Percentiles rank a stretch among this genome's conserved stretches.
phyloP scores from a whole-genome alignment of 2,329 filamentous ascomycete genomes.

The Talaromyces sp. region DNA sequence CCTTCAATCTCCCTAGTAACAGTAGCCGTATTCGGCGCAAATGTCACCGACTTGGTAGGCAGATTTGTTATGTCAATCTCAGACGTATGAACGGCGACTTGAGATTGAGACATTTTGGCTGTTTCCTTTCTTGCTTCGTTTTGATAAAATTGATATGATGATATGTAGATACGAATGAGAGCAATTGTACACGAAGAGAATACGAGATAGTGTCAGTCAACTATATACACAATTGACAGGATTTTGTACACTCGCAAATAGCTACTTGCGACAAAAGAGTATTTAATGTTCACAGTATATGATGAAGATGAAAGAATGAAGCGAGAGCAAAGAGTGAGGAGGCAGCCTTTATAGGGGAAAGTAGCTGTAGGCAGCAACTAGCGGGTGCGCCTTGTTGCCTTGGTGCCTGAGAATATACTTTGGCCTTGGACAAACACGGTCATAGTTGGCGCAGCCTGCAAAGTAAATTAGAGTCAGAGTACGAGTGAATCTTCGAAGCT shows the following conservation, averaged over 20 bases:
- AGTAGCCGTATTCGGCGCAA: conserved; percentile 62
- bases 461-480: neutral
- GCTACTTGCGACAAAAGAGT: neutral
- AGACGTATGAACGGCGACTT: conserved; percentile 18
- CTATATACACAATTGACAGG: neutral
- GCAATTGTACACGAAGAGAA: neutral
- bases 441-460: neutral
- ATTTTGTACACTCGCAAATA: neutral
- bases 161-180: neutral
- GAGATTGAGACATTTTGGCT: conserved; percentile 9
- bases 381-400: conserved; percentile 4
- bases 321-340: neutral
- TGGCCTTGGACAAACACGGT: neutral
- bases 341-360: neutral
- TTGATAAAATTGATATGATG: neutral
- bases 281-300: neutral
- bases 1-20: conserved; percentile 57
- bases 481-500: neutral
- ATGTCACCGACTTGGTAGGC: conserved; percentile 58
- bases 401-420: neutral
- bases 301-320: neutral
- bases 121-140: neutral
- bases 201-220: neutral
- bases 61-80: conserved; percentile 54
- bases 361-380: conserved; percentile 5